Conservation (phyloP, 2,329 filamentous ascomycete genomes). For the Metarhizium brunneum region DNA sequence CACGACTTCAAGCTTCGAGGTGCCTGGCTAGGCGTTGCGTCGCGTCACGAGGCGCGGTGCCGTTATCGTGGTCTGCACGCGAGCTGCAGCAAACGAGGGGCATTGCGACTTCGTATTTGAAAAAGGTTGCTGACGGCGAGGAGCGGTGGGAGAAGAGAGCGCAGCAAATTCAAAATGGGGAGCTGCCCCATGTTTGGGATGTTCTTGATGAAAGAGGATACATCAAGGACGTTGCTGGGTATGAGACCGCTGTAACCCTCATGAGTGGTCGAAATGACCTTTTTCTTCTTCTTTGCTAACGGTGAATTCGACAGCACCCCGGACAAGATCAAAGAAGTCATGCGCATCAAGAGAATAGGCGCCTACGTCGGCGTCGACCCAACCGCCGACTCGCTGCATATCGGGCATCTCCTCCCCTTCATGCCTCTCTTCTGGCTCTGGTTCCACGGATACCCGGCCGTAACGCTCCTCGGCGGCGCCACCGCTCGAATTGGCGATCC, state of each 20-base stretch:
- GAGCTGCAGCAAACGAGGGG: slow-evolving; percentile 21
- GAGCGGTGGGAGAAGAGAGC: slow-evolving; percentile 40
- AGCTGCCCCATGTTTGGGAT: slow-evolving; percentile 47
- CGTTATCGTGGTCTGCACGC: slow-evolving; percentile 9
- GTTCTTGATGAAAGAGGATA: slow-evolving; percentile 63
- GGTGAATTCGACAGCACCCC: slow-evolving; percentile 26
- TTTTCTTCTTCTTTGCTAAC: not conserved
- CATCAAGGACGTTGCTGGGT: slow-evolving; percentile 69
- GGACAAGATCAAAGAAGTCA: slow-evolving; percentile 48
- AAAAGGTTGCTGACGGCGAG: slow-evolving; percentile 32
- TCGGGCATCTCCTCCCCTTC: slow-evolving; percentile 71
- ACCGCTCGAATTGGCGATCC: slow-evolving; percentile 76
- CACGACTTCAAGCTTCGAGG: slow-evolving; percentile 1
- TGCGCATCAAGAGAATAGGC: slow-evolving; percentile 57
- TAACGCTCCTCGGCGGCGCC: slow-evolving; percentile 62
- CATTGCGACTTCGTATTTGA: slow-evolving; percentile 31
- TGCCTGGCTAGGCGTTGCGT: slow-evolving; percentile 16
- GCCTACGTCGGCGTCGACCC: slow-evolving; percentile 78
- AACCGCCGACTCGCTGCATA: slow-evolving; percentile 68
- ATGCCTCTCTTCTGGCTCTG: slow-evolving; percentile 85
- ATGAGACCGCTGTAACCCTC: slow-evolving; percentile 16
- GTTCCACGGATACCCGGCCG: slow-evolving; percentile 59
- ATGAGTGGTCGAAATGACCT: slow-evolving; percentile 1
- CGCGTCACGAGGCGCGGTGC: slow-evolving; percentile 14
- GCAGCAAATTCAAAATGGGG: slow-evolving; percentile 37